Evolutionary conservation across 257 asterid species (phyloP).

Genomic region (Parsonsia alboflavescens): DNA sequence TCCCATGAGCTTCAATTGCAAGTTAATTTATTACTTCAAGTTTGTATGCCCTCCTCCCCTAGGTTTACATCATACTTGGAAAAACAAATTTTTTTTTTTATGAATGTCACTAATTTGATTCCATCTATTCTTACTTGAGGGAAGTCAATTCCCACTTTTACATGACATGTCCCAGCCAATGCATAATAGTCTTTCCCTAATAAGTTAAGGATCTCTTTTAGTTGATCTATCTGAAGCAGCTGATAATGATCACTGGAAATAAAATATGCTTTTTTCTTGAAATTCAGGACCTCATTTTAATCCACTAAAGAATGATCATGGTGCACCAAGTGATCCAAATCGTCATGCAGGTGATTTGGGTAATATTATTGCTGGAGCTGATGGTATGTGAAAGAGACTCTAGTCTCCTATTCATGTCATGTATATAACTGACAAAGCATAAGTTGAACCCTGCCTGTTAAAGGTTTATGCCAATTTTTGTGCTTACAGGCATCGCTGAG

Average conservation of each 20-base stretch:
- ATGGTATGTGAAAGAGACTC: conserved; percentile 42
- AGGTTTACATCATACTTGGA: neutral
- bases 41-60: neutral
- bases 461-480: conserved; percentile 8
- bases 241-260: neutral
- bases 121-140: neutral
- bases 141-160: neutral
- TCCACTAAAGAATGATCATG: conserved; percentile 73
- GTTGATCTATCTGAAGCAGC: neutral
- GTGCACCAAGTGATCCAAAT: conserved; percentile 68
- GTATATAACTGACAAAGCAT: neutral
- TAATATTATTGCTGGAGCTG: conserved; percentile 64
- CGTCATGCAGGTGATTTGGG: conserved; percentile 93
- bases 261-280: neutral
- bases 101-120: neutral
- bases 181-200: neutral
- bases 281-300: conserved; percentile 83
- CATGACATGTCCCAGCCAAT: neutral
- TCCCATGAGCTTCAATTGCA: neutral
- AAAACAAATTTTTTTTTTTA: too few species aligned
- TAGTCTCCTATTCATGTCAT: conserved; percentile 3
- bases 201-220: neutral
- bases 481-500: conserved; percentile 64
- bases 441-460: conserved; percentile 4
- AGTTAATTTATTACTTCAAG: neutral